Evolutionary conservation across 768 basidiomycete genomes (phyloP).

Genomic region (Candolleomyces efflorescens): DNA sequence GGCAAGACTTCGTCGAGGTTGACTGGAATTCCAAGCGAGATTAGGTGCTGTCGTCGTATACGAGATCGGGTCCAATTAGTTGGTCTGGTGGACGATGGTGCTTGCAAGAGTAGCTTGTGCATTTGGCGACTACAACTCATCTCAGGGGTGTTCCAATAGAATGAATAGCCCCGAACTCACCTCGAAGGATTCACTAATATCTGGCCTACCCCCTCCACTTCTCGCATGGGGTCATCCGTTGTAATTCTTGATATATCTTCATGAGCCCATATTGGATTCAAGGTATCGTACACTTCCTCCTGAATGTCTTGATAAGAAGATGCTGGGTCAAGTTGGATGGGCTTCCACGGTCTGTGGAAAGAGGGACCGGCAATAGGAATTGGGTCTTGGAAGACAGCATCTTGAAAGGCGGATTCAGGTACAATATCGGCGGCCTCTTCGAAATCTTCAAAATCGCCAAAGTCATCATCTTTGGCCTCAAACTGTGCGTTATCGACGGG

Average conservation of each 20-base stretch:
- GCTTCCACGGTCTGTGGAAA: constrained; percentile 46
- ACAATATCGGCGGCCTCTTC: constrained; percentile 33
- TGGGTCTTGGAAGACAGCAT: constrained; percentile 5
- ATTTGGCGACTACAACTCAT: constrained; percentile 60
- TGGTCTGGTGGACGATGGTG: constrained; percentile 74
- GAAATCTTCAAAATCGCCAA: constrained; percentile 87
- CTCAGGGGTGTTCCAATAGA: constrained; percentile 7
- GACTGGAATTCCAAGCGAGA: constrained; percentile 88
- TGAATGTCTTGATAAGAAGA: constrained; percentile 55
- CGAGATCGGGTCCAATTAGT: constrained; percentile 93
- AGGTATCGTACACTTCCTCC: constrained; percentile 58
- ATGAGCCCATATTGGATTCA: constrained; percentile 61
- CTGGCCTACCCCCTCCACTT: constrained; percentile 78
- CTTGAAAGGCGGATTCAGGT: background rate
- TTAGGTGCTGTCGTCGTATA: constrained; percentile 86
- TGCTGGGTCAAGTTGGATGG: constrained; percentile 61
- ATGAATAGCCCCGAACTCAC: constrained; percentile 30
- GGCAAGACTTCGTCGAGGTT: constrained; percentile 92
- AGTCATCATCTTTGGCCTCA: constrained; percentile 65
- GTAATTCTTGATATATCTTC: constrained; percentile 49
- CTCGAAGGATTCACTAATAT: constrained; percentile 73
- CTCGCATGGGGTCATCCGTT: constrained; percentile 69
- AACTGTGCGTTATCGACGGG: constrained; percentile 36
- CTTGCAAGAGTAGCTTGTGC: constrained; percentile 66
- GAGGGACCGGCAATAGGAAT: constrained; percentile 38